phyloP scores from a whole-genome alignment of 225 moss, liverwort and hornwort species.

The Bryoerythrophyllum caledonicum region DNA sequence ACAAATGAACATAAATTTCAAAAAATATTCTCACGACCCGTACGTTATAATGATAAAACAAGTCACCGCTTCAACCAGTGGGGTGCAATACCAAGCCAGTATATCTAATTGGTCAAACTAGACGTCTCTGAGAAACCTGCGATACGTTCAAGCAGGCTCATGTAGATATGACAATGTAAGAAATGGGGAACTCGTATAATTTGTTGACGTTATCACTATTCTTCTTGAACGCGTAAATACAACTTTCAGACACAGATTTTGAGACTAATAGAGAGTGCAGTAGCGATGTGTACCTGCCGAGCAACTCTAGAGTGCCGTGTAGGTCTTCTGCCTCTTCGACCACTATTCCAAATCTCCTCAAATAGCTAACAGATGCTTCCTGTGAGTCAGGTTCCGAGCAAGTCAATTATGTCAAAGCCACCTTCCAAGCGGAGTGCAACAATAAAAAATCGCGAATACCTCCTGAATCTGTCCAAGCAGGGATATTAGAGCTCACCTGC shows the following conservation, averaged over 20 bases:
- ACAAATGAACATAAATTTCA: not conserved
- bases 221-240: not conserved
- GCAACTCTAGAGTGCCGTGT: slow-evolving; percentile 42
- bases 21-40: not conserved
- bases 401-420: slow-evolving; percentile 6
- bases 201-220: not conserved
- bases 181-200: not conserved
- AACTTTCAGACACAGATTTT: not conserved
- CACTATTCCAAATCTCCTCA: slow-evolving; percentile 56
- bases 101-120: not conserved
- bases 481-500: slow-evolving; percentile 44
- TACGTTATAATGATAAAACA: not conserved
- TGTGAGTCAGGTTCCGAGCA: slow-evolving; percentile 24
- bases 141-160: not conserved
- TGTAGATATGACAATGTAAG: not conserved
- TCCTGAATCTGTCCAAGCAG: not conserved
- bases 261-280: not conserved
- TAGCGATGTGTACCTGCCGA: slow-evolving; percentile 44
- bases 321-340: slow-evolving; percentile 56
- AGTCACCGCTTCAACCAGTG: slow-evolving; percentile 3
- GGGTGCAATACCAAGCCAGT: not conserved
- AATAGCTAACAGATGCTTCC: slow-evolving; percentile 67
- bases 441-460: not conserved
- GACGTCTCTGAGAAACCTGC: not conserved
- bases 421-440: slow-evolving; percentile 5